Conservation (phyloP, 306 rosid species). For the Crotalaria pallida region DNA sequence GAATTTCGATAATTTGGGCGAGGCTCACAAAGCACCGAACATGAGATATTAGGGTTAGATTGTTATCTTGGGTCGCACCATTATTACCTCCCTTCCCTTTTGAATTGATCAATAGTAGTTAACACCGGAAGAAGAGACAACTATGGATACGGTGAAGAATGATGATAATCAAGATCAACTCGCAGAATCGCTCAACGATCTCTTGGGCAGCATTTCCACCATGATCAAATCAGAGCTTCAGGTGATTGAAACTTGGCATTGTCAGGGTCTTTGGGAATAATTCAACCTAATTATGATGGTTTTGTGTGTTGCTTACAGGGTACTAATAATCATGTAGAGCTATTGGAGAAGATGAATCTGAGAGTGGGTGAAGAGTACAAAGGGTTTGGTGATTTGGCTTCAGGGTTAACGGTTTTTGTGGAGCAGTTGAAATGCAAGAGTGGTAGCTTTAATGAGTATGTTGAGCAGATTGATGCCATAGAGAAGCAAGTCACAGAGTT, state of each 20-base stretch:
- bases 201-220: slow-evolving; percentile 64
- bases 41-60: too few species aligned
- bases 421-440: slow-evolving; percentile 82
- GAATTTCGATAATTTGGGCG: too few species aligned
- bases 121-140: background rate
- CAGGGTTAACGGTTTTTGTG: slow-evolving; percentile 80
- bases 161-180: slow-evolving; percentile 32
- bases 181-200: slow-evolving; percentile 59
- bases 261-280: background rate
- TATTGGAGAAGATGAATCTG: slow-evolving; percentile 82
- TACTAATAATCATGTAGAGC: slow-evolving; percentile 66
- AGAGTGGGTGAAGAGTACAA: slow-evolving; percentile 79
- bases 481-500: slow-evolving; percentile 84
- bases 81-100: background rate
- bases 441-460: slow-evolving; percentile 64
- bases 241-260: slow-evolving; percentile 26
- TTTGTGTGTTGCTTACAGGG: slow-evolving; percentile 49
- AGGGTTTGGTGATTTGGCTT: slow-evolving; percentile 76
- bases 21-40: too few species aligned
- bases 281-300: background rate
- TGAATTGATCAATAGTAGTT: background rate
- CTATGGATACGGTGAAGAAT: slow-evolving; percentile 32
- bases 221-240: slow-evolving; percentile 85
- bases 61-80: background rate
- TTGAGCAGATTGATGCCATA: slow-evolving; percentile 64